Evolutionary conservation across 2,329 filamentous ascomycete genomes (phyloP).

Genomic region (Aspergillus piperis): DNA sequence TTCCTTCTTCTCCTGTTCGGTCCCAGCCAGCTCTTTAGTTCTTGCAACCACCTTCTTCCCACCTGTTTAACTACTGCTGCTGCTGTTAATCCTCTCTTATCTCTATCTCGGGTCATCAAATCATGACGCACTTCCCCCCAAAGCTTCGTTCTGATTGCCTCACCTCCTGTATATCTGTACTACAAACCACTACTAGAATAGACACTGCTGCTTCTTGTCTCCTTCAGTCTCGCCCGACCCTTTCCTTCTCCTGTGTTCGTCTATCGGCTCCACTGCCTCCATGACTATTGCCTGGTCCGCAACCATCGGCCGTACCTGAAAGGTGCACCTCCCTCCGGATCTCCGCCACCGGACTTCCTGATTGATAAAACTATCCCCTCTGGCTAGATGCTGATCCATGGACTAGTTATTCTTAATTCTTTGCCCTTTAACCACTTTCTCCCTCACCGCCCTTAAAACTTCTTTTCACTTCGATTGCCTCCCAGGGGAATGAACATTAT

Average conservation of each 20-base stretch:
- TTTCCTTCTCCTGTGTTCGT: neutral
- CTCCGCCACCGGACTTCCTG: slow-evolving; percentile 1
- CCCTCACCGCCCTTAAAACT: neutral
- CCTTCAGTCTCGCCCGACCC: slow-evolving; percentile 3
- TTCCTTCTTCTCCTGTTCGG: slow-evolving; percentile 6
- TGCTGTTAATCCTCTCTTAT: slow-evolving; percentile 13
- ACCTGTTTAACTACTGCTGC: neutral
- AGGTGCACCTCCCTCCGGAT: neutral
- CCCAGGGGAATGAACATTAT: slow-evolving; percentile 10
- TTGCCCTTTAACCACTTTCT: neutral
- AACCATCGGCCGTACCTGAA: slow-evolving; percentile 6
- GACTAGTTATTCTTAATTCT: neutral
- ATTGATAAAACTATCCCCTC: neutral
- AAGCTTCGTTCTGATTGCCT: slow-evolving; percentile 23
- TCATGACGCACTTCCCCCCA: slow-evolving; percentile 38
- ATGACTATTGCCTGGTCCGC: slow-evolving; percentile 8
- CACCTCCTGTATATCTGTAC: slow-evolving; percentile 28
- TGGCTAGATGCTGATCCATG: slow-evolving; percentile 1
- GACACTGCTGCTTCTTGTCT: slow-evolving; percentile 1
- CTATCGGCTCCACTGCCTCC: slow-evolving; percentile 6
- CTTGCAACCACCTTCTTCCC: slow-evolving; percentile 1
- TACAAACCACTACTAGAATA: slow-evolving; percentile 10
- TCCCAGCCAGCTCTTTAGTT: slow-evolving; percentile 7
- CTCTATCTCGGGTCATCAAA: slow-evolving; percentile 23
- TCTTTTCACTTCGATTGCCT: neutral